Base-by-base conservation (phyloP, 148 eudicot genomes). In the Fagopyrum esculentum region DNA sequence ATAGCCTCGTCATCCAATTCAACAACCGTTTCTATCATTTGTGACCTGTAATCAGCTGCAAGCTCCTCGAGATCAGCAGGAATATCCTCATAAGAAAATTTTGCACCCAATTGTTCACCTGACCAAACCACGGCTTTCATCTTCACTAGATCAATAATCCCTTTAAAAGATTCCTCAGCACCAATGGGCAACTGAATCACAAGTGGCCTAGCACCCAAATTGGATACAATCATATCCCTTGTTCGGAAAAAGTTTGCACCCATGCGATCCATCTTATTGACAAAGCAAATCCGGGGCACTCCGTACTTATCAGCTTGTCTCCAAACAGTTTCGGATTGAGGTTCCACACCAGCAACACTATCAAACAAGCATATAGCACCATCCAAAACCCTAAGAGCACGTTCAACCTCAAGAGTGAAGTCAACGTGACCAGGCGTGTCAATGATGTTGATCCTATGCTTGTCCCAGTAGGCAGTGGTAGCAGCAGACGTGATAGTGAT, bases 341-440 rank as follows among this genome's bases (percentile, higher is more conserved):
- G 99, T 81, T 96, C 99, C 72, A 96, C 99, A 54, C 99, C 99
- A 44, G 99, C 98, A 77, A 96, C 99, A 87, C 99, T 96, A 68
- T 96, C 99, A 80, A 96, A 96, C 76, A 96, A 82, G 82, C 99
- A 96, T 73, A 96, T 86, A 35, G 99, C 98, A 77, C 98, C 99
- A 78, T 96, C 99, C 84, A 96, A 80, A 69, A 96, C 99, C 84
- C 99, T 88, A 52, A 96, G 99, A 75, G 99, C 98, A 22, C 99
- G 94, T 78, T 96, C 99, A 15, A 96, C 99, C 81, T 95, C 99
- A 60, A 95, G 94, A 29, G 99, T 95, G 89, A 95, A 95, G 87
- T 95, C 99, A 40, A 95, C 99, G 26, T 95, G 99, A 56, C 99
- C 98, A 69, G 99, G 99, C n/a, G 98, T 96, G 66, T 96, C 99